Evolutionary conservation across 2,329 filamentous ascomycete genomes (phyloP).

Genomic region (Colletotrichum sp.): DNA sequence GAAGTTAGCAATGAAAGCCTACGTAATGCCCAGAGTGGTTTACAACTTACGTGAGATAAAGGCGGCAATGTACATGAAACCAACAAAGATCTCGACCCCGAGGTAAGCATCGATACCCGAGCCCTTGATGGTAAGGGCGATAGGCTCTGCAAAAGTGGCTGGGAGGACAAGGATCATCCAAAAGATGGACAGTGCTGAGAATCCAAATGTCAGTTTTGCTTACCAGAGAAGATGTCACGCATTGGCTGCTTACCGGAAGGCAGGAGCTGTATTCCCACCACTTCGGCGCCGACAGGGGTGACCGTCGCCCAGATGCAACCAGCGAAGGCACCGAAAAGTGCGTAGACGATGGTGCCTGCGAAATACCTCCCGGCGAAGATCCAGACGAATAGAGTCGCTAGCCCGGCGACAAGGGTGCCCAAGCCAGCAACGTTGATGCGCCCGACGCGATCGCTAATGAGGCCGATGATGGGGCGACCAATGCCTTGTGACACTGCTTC

Average conservation of each 20-base stretch:
- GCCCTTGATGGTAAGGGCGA: constrained; percentile 61
- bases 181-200: constrained; percentile 64
- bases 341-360: constrained; percentile 73
- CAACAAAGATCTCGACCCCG: constrained; percentile 62
- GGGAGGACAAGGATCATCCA: constrained; percentile 77
- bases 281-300: constrained; percentile 73
- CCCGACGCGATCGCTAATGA: constrained; percentile 72
- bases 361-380: constrained; percentile 68
- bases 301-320: constrained; percentile 76
- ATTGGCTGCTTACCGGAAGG: constrained; percentile 55
- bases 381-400: constrained; percentile 76
- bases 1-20: not conserved
- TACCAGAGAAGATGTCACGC: not conserved
- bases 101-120: constrained; percentile 50
- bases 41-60: constrained; percentile 46
- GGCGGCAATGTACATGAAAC: constrained; percentile 63
- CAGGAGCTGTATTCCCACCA: constrained; percentile 72
- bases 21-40: rapidly evolving
- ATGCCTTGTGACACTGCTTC: constrained; percentile 61
- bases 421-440: constrained; percentile 74
- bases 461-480: constrained; percentile 74
- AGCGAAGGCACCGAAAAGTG: constrained; percentile 70
- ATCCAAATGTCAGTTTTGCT: not conserved
- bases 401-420: constrained; percentile 67
- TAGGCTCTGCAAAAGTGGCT: constrained; percentile 70